Evolutionary conservation across 805 yeast genomes (phyloP).

Genomic region (Barnettozyma siamensis): DNA sequence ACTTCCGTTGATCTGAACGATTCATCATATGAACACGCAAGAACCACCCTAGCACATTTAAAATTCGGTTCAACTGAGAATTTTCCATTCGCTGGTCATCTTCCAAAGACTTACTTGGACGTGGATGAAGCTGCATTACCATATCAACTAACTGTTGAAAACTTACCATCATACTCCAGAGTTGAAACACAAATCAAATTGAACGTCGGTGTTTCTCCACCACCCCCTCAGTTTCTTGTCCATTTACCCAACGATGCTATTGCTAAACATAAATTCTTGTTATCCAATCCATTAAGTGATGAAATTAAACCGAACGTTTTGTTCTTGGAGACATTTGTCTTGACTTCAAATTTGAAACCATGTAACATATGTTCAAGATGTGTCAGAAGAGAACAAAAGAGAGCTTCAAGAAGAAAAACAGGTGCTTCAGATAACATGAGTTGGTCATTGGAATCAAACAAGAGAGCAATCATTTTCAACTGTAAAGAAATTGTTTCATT

Average conservation of each 20-base stretch:
- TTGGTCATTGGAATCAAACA: slow-evolving; percentile 69
- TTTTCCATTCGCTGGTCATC: slow-evolving; percentile 17
- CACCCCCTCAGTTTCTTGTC: slow-evolving; percentile 66
- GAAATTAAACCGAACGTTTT: slow-evolving; percentile 49
- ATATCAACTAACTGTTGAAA: slow-evolving; percentile 47
- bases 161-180: slow-evolving; percentile 75
- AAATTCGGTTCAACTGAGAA: slow-evolving; percentile 24
- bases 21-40: slow-evolving; percentile 20
- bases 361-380: slow-evolving; percentile 85
- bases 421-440: slow-evolving; percentile 70
- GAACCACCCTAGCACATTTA: slow-evolving; percentile 19
- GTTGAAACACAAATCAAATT: slow-evolving; percentile 95
- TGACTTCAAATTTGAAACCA: slow-evolving; percentile 44
- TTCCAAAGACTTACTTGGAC: slow-evolving; percentile 25
- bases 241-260: slow-evolving; percentile 86
- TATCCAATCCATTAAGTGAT: slow-evolving; percentile 38
- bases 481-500: slow-evolving; percentile 81
- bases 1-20: slow-evolving; percentile 12
- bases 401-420: slow-evolving; percentile 88
- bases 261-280: slow-evolving; percentile 77
- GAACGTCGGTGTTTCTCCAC: slow-evolving; percentile 60
- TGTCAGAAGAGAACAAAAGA: slow-evolving; percentile 85
- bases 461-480: slow-evolving; percentile 85
- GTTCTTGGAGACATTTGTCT: slow-evolving; percentile 74
- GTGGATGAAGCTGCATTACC: slow-evolving; percentile 28